These are phyloP conservation scores for Aspergillus alliaceus DNA, from an alignment of 2,329 filamentous ascomycete genomes.

Conservation along the genomic window DNA sequence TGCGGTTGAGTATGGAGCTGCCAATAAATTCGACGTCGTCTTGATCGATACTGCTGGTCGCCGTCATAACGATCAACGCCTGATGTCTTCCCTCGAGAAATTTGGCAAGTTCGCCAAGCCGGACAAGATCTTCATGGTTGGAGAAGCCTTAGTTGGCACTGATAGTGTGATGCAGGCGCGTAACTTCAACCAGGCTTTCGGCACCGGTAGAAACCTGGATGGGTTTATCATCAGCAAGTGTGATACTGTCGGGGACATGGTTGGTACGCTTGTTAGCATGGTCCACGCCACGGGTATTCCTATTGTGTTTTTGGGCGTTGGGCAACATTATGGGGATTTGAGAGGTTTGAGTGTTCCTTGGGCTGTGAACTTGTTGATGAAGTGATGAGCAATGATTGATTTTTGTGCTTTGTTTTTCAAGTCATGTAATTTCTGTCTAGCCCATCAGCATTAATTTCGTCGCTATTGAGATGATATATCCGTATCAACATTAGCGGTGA, in stretches of 20 bases:
- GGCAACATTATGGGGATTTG: conserved; percentile 67
- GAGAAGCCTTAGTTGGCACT: conserved; percentile 87
- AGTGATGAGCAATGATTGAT: conserved; percentile 22
- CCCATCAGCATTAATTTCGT: background rate
- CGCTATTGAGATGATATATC: background rate
- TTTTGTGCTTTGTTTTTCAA: background rate
- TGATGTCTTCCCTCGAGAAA: conserved; percentile 96
- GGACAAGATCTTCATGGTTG: conserved; percentile 98
- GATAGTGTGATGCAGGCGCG: conserved; percentile 93
- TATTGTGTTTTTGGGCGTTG: conserved; percentile 82
- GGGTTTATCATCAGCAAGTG: conserved; percentile 99
- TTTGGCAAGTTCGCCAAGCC: conserved; percentile 95
- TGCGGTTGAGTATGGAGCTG: conserved; percentile 76
- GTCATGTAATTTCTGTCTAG: background rate
- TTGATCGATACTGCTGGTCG: conserved; percentile 95
- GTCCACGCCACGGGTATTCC: conserved; percentile 97
- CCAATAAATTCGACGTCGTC: conserved; percentile 83
- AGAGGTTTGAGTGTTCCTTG: conserved; percentile 64
- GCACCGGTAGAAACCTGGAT: conserved; percentile 74
- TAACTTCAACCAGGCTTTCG: conserved; percentile 95
- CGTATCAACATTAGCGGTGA: background rate
- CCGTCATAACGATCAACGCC: conserved; percentile 88
- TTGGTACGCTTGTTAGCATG: conserved; percentile 91
- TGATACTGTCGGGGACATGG: conserved; percentile 99
- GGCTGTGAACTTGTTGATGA: conserved; percentile 63